These are phyloP conservation scores for Mycena alexandri DNA, from an alignment of 768 basidiomycete species.

Conservation along the genomic window DNA sequence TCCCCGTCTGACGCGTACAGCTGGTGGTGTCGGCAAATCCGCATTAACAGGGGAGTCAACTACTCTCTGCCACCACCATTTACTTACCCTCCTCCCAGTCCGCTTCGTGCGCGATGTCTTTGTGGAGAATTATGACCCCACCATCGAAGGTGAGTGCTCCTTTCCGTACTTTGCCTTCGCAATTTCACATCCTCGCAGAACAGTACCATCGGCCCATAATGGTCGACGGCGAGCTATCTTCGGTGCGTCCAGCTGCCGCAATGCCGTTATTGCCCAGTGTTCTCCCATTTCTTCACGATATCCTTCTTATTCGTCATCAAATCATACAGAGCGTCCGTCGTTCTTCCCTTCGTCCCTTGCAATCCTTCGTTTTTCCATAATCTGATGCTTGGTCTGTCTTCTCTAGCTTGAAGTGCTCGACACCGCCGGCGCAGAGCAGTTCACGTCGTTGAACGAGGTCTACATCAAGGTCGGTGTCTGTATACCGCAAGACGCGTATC, in stretches of 20 bases:
- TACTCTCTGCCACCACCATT: not conserved
- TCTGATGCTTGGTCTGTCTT: conserved; percentile 21
- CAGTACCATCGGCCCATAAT: conserved; percentile 74
- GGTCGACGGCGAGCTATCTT: conserved; percentile 74
- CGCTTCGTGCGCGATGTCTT: conserved; percentile 82
- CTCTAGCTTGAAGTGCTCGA: conserved; percentile 82
- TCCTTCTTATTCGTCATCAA: conserved; percentile 27
- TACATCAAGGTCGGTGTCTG: conserved; percentile 76
- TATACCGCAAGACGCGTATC: conserved; percentile 1
- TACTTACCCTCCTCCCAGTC: conserved; percentile 51
- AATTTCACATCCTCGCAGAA: conserved; percentile 57
- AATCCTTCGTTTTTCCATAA: conserved; percentile 5
- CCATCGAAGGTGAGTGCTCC: conserved; percentile 79
- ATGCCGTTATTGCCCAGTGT: conserved; percentile 27
- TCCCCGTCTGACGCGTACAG: conserved; percentile 49
- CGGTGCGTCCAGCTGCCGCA: conserved; percentile 58
- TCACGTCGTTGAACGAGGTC: conserved; percentile 82
- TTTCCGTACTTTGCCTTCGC: not conserved
- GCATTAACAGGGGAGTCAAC: conserved; percentile 70
- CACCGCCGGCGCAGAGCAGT: conserved; percentile 90
- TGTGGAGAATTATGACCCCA: conserved; percentile 84
- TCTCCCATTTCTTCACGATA: conserved; percentile 14
- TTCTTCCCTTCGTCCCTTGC: conserved; percentile 21
- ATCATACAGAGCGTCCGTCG: conserved; percentile 30
- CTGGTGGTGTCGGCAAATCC: conserved; percentile 92